Percentiles rank a stretch among this genome's conserved stretches.
Evolutionary conservation across 2,329 filamentous ascomycete genomes (phyloP).

Genomic region (Myriosclerotinia duriaeana): DNA sequence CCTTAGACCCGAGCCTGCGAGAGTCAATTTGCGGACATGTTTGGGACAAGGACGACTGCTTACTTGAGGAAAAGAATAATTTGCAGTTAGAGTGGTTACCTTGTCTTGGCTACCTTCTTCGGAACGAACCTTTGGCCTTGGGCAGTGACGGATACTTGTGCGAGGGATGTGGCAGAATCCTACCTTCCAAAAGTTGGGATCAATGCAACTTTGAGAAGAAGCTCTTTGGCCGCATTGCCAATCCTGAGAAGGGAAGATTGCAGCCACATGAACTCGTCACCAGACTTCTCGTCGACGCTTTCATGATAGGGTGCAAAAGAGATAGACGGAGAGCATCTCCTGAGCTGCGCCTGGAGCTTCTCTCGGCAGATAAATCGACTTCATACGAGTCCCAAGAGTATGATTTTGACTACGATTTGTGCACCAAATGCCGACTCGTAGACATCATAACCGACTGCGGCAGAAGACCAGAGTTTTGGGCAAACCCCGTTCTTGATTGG

Average conservation of each 20-base stretch:
- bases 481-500: no score
- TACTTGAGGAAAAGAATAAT: no score
- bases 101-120: not conserved
- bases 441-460: slow-evolving; percentile 3
- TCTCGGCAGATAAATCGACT: no score
- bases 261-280: not conserved
- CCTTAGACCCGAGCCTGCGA: not conserved
- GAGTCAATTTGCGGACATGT: not conserved
- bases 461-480: slow-evolving; percentile 2
- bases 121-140: slow-evolving; percentile 2
- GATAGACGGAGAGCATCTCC: not conserved
- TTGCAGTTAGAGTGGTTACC: not conserved
- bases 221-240: not conserved
- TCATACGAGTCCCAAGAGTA: not conserved
- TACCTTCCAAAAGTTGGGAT: slow-evolving; percentile 5
- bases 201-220: not conserved
- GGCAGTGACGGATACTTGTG: not conserved
- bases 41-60: not conserved
- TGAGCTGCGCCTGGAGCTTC: not conserved
- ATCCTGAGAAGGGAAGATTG: not conserved
- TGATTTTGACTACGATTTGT: not conserved
- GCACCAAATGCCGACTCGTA: slow-evolving; percentile 11
- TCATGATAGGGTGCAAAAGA: not conserved
- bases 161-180: not conserved
- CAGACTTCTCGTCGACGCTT: not conserved